Conservation (phyloP, 2,329 filamentous ascomycete species). For the Parascedosporium putredinis region DNA sequence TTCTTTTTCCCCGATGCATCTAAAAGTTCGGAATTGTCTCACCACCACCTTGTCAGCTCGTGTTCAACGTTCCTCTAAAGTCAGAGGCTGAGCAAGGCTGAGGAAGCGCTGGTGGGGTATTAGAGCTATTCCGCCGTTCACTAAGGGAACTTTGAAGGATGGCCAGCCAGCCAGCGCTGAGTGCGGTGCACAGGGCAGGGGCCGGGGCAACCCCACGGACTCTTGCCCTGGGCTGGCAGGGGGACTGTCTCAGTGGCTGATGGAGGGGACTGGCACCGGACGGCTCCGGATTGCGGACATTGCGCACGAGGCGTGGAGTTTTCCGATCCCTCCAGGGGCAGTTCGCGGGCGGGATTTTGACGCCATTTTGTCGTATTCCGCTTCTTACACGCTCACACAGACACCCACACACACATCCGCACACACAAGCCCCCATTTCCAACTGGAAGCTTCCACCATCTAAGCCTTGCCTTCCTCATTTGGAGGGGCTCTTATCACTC, state of each 20-base stretch:
- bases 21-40: neutral
- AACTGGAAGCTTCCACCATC: too few relatives aligned
- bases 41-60: neutral
- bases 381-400: neutral
- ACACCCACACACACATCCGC: too few relatives aligned
- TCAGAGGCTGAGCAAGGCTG: conserved; percentile 1
- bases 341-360: neutral
- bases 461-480: too few relatives aligned
- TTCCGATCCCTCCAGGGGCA: neutral
- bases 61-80: neutral
- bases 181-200: neutral
- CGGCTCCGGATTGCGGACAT: neutral
- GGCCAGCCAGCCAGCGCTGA: neutral
- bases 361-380: neutral
- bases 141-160: too few relatives aligned
- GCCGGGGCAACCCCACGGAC: conserved; percentile 2
- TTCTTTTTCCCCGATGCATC: neutral
- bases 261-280: neutral
- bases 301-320: neutral
- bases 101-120: neutral
- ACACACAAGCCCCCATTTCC: too few relatives aligned
- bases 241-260: neutral
- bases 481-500: too few relatives aligned
- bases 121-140: too few relatives aligned
- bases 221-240: neutral